phyloP scores from a whole-genome alignment of 176 grass and related monocot species.

The Zea mays region DNA sequence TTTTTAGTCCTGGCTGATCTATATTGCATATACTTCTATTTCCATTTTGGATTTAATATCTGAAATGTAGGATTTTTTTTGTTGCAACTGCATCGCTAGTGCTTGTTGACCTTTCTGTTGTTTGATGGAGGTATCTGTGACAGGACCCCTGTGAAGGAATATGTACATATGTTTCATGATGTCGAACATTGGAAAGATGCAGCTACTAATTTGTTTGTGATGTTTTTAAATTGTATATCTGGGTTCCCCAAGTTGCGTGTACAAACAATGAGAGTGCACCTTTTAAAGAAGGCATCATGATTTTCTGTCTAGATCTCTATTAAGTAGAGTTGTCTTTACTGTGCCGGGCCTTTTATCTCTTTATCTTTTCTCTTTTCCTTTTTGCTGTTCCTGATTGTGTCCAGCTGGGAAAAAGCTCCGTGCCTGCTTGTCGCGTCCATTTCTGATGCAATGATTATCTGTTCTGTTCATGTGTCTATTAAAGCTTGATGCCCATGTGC shows the following conservation, averaged over 20 bases:
- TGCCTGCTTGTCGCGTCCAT: background rate
- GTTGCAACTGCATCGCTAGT: background rate
- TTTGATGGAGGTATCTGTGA: background rate
- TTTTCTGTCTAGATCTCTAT: background rate
- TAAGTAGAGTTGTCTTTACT: background rate
- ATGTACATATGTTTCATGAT: background rate
- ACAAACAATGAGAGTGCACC: constrained; percentile 1
- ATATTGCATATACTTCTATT: background rate
- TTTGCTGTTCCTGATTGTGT: background rate
- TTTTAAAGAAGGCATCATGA: background rate
- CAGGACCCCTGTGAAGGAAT: background rate
- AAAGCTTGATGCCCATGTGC: constrained; percentile 6
- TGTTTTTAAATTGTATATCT: background rate
- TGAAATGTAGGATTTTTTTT: background rate
- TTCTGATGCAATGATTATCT: constrained; percentile 8
- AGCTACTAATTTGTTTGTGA: background rate
- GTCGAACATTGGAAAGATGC: background rate
- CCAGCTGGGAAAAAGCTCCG: background rate
- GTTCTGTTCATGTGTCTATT: background rate
- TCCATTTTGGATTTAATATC: background rate
- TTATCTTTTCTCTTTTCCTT: background rate
- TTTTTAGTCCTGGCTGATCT: constrained; percentile 1
- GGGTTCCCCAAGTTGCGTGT: background rate
- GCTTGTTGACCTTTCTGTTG: background rate
- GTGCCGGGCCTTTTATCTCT: background rate